phyloP scores from a whole-genome alignment of 2,329 filamentous ascomycete genomes.

The Madurella fahalii region DNA sequence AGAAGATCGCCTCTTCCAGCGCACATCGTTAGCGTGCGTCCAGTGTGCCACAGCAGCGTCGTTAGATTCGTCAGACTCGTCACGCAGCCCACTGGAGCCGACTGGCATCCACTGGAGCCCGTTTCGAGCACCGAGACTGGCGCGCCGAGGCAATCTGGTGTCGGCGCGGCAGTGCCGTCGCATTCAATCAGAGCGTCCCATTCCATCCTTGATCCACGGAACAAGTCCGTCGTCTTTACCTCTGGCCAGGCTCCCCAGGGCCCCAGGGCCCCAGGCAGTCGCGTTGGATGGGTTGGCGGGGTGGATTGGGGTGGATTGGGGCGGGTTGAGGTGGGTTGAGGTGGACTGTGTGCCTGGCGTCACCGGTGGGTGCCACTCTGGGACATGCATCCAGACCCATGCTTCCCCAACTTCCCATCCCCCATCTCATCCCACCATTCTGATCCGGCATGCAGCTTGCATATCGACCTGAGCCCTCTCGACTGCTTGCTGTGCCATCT shows the following conservation, averaged over 20 bases:
- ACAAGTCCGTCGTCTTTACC: constrained; percentile 19
- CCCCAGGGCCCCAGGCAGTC: constrained; percentile 1
- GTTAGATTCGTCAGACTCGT: constrained; percentile 14
- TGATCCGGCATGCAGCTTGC: constrained; percentile 20
- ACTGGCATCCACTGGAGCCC: constrained; percentile 7
- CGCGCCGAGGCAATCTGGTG: constrained; percentile 18
- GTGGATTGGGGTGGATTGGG: not conserved
- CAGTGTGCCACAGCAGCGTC: constrained; percentile 17
- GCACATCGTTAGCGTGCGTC: constrained; percentile 14
- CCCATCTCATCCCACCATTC: constrained; percentile 10
- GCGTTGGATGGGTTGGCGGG: constrained; percentile 17
- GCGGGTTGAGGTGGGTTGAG: not conserved
- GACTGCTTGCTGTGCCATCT: constrained; percentile 6
- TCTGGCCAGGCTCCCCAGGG: constrained; percentile 5
- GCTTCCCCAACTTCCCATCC: constrained; percentile 2
- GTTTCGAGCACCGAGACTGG: constrained; percentile 15
- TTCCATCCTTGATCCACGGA: constrained; percentile 23
- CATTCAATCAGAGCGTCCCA: not conserved
- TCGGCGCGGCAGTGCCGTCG: constrained; percentile 21
- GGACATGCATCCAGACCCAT: constrained; percentile 2
- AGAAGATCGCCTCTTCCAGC: constrained; percentile 15
- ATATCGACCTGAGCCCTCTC: constrained; percentile 20
- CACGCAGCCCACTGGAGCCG: constrained; percentile 16
- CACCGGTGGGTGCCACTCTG: constrained; percentile 6
- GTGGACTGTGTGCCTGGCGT: constrained; percentile 11